Evolutionary conservation across 371 early-diverging fungal genomes (phyloP).

Genomic region (Actinomortierella ambigua): DNA sequence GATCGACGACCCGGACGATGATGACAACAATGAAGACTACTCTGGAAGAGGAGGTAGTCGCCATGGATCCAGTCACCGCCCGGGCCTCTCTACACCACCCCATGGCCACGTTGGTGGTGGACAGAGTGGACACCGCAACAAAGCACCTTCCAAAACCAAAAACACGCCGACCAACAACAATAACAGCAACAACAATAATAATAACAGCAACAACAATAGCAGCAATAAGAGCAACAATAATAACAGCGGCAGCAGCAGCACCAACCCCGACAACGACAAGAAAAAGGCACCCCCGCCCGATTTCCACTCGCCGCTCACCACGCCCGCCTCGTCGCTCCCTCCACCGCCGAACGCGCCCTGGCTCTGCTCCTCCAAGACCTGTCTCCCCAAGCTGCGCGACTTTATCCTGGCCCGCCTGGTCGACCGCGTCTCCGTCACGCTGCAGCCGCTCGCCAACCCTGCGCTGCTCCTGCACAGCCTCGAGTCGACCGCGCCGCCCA

Average conservation of each 20-base stretch:
- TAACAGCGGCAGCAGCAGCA: not conserved
- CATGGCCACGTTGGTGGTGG: not conserved
- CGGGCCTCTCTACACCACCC: not conserved
- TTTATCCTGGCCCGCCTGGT: constrained; percentile 15
- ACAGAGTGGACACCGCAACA: not conserved
- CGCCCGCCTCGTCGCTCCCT: not conserved
- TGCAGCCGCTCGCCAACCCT: constrained; percentile 16
- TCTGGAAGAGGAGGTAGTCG: not conserved
- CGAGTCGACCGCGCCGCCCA: constrained; percentile 17
- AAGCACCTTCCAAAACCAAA: not conserved
- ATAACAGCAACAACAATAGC: not conserved
- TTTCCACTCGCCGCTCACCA: too few species aligned
- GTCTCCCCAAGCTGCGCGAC: constrained; percentile 21
- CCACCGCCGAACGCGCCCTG: constrained; percentile 16
- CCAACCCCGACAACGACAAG: not conserved
- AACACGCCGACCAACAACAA: not conserved
- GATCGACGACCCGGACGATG: too few species aligned
- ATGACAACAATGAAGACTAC: not conserved
- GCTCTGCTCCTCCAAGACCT: constrained; percentile 21
- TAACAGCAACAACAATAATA: not conserved
- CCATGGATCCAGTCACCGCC: not conserved
- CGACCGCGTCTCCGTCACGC: constrained; percentile 15
- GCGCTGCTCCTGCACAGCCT: constrained; percentile 11
- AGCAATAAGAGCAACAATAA: not conserved
- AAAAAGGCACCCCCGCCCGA: constrained; percentile 12